These are phyloP conservation scores for Neofusicoccum sp. DNA, from an alignment of 2,329 filamentous ascomycete genomes.

Conservation along the genomic window DNA sequence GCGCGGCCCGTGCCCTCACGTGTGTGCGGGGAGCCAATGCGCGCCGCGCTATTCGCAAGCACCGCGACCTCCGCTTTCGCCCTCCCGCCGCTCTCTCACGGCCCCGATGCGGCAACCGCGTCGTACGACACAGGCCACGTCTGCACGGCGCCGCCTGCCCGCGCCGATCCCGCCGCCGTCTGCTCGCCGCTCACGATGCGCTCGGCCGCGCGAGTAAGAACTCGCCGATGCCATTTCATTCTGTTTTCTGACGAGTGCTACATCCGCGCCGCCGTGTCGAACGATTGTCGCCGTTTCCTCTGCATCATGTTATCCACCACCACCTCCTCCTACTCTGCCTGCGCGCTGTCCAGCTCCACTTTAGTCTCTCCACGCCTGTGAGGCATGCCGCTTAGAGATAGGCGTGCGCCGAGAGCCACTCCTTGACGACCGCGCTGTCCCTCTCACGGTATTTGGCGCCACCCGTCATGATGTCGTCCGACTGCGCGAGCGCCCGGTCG, in stretches of 20 bases:
- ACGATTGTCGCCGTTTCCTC: neutral
- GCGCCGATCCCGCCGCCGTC: neutral
- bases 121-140: slow-evolving; percentile 11
- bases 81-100: neutral
- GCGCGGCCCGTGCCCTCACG: slow-evolving; percentile 2
- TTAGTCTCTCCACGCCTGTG: slow-evolving; percentile 9
- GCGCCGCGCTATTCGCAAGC: slow-evolving; percentile 3
- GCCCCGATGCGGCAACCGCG: neutral
- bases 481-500: slow-evolving; percentile 79
- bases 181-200: no score
- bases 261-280: slow-evolving; percentile 2
- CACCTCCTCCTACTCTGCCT: neutral
- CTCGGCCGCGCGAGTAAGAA: no score
- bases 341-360: neutral
- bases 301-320: neutral
- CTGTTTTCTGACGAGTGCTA: neutral
- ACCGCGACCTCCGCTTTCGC: slow-evolving; percentile 1
- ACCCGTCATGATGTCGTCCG: slow-evolving; percentile 80
- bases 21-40: slow-evolving; percentile 13
- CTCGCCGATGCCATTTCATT: no score
- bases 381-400: slow-evolving; percentile 40
- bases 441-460: slow-evolving; percentile 79
- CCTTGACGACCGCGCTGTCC: slow-evolving; percentile 68
- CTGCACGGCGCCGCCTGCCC: neutral
- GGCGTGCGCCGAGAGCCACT: slow-evolving; percentile 70